These are phyloP conservation scores for Colletotrichum brevisporum DNA, from an alignment of 2,329 filamentous ascomycete genomes.

Conservation along the genomic window DNA sequence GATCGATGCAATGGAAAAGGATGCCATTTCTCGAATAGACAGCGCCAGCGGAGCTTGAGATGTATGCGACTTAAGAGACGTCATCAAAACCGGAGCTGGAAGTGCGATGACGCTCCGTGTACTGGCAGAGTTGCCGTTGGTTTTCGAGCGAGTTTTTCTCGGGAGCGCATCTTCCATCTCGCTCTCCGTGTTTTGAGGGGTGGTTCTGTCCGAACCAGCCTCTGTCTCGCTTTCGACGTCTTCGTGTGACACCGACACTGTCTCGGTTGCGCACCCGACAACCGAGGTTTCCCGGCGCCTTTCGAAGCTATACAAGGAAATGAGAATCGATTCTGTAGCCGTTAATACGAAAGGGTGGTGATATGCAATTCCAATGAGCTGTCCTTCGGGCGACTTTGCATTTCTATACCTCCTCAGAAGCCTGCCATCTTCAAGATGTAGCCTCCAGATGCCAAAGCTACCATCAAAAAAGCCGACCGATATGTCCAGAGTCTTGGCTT, in stretches of 20 bases:
- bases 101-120: conserved; percentile 33
- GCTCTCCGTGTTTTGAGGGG: conserved; percentile 24
- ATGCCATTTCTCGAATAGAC: conserved; percentile 79
- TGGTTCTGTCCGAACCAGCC: conserved; percentile 26
- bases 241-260: background rate
- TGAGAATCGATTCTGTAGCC: conserved; percentile 79
- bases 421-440: conserved; percentile 61
- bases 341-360: conserved; percentile 83
- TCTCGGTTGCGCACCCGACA: background rate
- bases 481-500: conserved; percentile 67
- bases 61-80: conserved; percentile 85
- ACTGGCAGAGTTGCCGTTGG: background rate
- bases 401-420: conserved; percentile 71
- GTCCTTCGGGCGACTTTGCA: conserved; percentile 72
- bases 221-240: conserved; percentile 1
- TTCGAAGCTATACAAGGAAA: conserved; percentile 82
- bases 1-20: conserved; percentile 82
- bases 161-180: background rate
- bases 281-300: background rate
- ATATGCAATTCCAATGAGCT: conserved; percentile 79
- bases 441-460: conserved; percentile 77
- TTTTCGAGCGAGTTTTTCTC: background rate
- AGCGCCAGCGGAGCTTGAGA: conserved; percentile 84
- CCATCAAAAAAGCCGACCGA: conserved; percentile 81
- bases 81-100: conserved; percentile 72